These are phyloP conservation scores for Earliella scabrosa DNA, from an alignment of 1,284 basidiomycete genomes.

Conservation along the genomic window DNA sequence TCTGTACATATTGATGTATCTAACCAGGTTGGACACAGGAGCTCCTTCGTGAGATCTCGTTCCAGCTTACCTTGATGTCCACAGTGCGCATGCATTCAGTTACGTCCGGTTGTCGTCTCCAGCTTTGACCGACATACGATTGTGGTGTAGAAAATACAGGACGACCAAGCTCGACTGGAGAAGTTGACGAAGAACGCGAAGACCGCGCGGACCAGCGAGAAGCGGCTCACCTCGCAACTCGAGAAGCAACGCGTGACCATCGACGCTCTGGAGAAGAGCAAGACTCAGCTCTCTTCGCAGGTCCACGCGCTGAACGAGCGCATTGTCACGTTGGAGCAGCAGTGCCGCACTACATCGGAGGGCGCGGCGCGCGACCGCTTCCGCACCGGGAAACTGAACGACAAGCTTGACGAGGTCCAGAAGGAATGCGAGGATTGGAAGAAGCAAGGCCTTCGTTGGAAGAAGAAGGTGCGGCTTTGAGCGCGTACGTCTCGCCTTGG, in stretches of 20 bases:
- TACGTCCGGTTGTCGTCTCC: background rate
- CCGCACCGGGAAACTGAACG: background rate
- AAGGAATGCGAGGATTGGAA: constrained; percentile 15
- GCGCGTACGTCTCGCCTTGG: background rate
- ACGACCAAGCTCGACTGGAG: constrained; percentile 3
- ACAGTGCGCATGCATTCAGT: background rate
- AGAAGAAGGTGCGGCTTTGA: constrained; percentile 18
- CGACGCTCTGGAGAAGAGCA: constrained; percentile 8
- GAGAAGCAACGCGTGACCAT: constrained; percentile 4
- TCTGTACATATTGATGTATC: background rate
- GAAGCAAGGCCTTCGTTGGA: constrained; percentile 12
- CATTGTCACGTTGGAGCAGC: constrained; percentile 6
- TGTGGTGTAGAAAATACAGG: constrained; percentile 3
- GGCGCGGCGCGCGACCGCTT: constrained; percentile 10
- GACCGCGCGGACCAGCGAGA: background rate
- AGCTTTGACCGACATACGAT: background rate
- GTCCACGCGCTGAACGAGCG: constrained; percentile 5
- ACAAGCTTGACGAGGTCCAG: background rate
- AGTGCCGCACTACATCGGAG: constrained; percentile 11
- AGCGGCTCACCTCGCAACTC: background rate
- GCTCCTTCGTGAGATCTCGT: constrained; percentile 14
- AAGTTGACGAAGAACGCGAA: constrained; percentile 2
- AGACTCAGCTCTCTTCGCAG: background rate
- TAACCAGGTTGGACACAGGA: background rate
- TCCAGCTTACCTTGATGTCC: constrained; percentile 18